Percentiles rank a stretch among this genome's conserved stretches.
Evolutionary conservation across 1,139 yeast genomes (phyloP).

Genomic region (Yarrowia galli): DNA sequence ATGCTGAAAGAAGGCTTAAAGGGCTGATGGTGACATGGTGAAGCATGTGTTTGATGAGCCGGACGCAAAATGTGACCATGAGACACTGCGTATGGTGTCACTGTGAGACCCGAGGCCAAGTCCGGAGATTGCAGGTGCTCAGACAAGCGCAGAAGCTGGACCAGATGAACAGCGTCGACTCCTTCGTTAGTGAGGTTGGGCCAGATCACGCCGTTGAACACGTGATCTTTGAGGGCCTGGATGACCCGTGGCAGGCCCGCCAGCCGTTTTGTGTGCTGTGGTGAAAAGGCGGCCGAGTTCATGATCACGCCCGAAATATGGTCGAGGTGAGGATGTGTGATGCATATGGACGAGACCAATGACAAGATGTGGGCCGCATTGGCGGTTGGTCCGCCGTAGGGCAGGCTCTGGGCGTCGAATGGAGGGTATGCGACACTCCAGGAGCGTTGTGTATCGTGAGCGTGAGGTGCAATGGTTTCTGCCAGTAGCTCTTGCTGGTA

Average conservation of each 20-base stretch:
- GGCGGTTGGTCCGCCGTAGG: conserved; percentile 24
- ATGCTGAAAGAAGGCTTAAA: conserved; percentile 32
- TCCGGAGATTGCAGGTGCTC: conserved; percentile 37
- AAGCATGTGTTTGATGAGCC: conserved; percentile 13
- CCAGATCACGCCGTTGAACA: conserved; percentile 83
- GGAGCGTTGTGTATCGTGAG: neutral
- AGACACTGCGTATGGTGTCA: conserved; percentile 44
- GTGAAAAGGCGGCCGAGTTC: conserved; percentile 68
- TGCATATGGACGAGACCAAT: conserved; percentile 54
- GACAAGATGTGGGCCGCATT: conserved; percentile 32
- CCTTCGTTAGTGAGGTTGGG: conserved; percentile 66
- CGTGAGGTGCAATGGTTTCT: conserved; percentile 3
- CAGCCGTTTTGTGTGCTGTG: conserved; percentile 54
- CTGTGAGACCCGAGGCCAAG: conserved; percentile 42
- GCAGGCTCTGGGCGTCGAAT: conserved; percentile 8
- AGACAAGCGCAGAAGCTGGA: conserved; percentile 44
- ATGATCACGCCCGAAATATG: conserved; percentile 74
- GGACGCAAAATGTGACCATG: conserved; percentile 44
- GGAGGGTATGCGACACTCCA: conserved; percentile 30
- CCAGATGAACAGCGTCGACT: conserved; percentile 46
- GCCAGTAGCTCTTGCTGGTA: conserved; percentile 11
- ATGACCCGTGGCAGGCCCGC: conserved; percentile 65
- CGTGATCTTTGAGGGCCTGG: conserved; percentile 59
- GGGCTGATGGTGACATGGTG: conserved; percentile 13
- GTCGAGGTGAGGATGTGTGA: conserved; percentile 87